phyloP scores from a whole-genome alignment of 257 asterid species.

The Craterostigma plantagineum region DNA sequence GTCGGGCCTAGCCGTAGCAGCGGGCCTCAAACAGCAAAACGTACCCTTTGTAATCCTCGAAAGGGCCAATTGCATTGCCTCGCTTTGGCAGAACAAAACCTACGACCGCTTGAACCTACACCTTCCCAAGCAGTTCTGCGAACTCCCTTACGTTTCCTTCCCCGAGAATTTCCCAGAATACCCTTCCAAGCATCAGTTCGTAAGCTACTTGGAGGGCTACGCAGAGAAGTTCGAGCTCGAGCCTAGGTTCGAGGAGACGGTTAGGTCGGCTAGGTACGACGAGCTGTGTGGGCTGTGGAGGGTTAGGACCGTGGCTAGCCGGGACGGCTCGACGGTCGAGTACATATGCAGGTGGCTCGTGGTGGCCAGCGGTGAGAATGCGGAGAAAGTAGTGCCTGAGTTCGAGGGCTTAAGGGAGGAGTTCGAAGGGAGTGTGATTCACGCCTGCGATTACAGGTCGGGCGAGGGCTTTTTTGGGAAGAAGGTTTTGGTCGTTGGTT shows the following conservation, averaged over 20 bases:
- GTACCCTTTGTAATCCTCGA: conserved; percentile 80
- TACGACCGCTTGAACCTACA: conserved; percentile 83
- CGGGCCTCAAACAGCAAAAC: conserved; percentile 56
- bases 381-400: conserved; percentile 62
- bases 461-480: conserved; percentile 44
- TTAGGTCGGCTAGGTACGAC: conserved; percentile 42
- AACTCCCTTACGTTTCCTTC: conserved; percentile 55
- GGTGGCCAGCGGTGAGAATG: conserved; percentile 86
- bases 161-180: conserved; percentile 58
- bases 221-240: conserved; percentile 29
- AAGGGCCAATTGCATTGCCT: conserved; percentile 78
- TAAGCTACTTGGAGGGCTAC: conserved; percentile 53
- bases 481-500: conserved; percentile 61
- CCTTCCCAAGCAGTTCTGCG: conserved; percentile 70
- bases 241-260: conserved; percentile 59
- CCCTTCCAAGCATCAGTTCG: conserved; percentile 59
- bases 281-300: conserved; percentile 69
- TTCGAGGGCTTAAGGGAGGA: conserved; percentile 39
- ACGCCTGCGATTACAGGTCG: conserved; percentile 73
- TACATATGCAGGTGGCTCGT: conserved; percentile 79
- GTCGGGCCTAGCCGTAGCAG: conserved; percentile 73
- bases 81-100: conserved; percentile 69
- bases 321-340: conserved; percentile 18
- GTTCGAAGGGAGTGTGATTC: conserved; percentile 41
- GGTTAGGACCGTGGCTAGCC: conserved; percentile 17